Evolutionary conservation across 768 basidiomycete species (phyloP).

Genomic region (Clathrus columnatus): DNA sequence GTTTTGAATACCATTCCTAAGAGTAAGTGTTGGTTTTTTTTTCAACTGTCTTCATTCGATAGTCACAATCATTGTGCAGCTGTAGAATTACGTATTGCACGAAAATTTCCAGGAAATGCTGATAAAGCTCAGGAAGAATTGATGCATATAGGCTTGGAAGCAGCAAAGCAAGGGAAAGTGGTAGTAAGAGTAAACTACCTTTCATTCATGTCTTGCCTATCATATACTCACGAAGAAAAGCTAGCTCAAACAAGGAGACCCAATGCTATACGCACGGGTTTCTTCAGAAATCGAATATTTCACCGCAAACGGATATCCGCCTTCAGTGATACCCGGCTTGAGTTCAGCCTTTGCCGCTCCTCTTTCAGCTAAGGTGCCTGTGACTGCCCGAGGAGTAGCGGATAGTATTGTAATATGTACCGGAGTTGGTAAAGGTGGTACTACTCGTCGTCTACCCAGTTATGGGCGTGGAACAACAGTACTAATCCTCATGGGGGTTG

Average conservation of each 20-base stretch:
- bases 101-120: conserved; percentile 96
- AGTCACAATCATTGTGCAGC: conserved; percentile 11
- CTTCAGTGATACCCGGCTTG: conserved; percentile 82
- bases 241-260: conserved; percentile 96
- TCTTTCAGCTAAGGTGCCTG: conserved; percentile 81
- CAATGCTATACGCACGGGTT: conserved; percentile 86
- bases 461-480: conserved; percentile 79
- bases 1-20: conserved; percentile 80
- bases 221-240: background rate
- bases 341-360: conserved; percentile 87
- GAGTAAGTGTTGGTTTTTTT: conserved; percentile 16
- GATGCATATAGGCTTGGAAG: conserved; percentile 86
- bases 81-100: conserved; percentile 77
- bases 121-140: conserved; percentile 92
- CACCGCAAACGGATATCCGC: conserved; percentile 75
- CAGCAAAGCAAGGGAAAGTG: conserved; percentile 66
- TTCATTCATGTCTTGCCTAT: background rate
- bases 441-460: conserved; percentile 73
- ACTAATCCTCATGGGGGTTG: conserved; percentile 92
- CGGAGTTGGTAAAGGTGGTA: conserved; percentile 83
- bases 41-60: too few relatives aligned
- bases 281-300: conserved; percentile 95
- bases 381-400: conserved; percentile 92
- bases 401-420: conserved; percentile 88
- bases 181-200: conserved; percentile 68